These are phyloP conservation scores for Dendrobium huoshanense DNA, from an alignment of 106 monocot species.

Conservation along the genomic window DNA sequence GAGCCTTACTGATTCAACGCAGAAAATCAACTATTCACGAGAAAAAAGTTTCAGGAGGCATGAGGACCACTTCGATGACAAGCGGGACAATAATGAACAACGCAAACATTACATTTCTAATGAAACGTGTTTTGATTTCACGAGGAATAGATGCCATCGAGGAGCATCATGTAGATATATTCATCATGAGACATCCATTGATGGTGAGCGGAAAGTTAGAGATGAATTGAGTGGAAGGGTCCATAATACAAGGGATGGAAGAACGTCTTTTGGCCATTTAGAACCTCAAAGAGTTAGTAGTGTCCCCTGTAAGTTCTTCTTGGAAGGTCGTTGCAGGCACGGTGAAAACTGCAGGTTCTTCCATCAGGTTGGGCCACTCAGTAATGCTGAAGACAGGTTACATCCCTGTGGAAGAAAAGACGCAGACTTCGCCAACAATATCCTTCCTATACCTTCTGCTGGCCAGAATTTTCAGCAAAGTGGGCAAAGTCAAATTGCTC, in stretches of 20 bases:
- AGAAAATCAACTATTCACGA: constrained; percentile 18
- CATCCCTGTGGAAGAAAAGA: not conserved
- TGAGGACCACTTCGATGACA: constrained; percentile 20
- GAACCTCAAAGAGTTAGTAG: constrained; percentile 23
- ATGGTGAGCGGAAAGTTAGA: constrained; percentile 26
- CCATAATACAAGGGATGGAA: constrained; percentile 28
- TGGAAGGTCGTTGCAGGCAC: constrained; percentile 52
- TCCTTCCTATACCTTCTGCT: not conserved
- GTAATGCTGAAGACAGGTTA: constrained; percentile 12
- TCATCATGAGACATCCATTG: constrained; percentile 49
- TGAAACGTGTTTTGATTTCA: constrained; percentile 46
- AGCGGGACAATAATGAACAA: constrained; percentile 18
- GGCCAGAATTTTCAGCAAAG: constrained; percentile 9
- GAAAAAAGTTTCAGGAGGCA: constrained; percentile 27
- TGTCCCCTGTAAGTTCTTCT: constrained; percentile 71
- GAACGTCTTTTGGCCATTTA: constrained; percentile 18
- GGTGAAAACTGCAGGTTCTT: constrained; percentile 63
- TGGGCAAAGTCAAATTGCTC: constrained; percentile 18
- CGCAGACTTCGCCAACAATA: constrained; percentile 5
- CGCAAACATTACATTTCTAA: constrained; percentile 18
- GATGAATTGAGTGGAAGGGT: constrained; percentile 20
- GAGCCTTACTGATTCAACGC: constrained; percentile 12
- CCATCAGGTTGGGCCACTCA: constrained; percentile 29
- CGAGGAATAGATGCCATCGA: constrained; percentile 53
- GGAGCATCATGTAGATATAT: constrained; percentile 54